Base-by-base conservation (phyloP, 352 stramenopile species). In the Phytopythium boreale region DNA sequence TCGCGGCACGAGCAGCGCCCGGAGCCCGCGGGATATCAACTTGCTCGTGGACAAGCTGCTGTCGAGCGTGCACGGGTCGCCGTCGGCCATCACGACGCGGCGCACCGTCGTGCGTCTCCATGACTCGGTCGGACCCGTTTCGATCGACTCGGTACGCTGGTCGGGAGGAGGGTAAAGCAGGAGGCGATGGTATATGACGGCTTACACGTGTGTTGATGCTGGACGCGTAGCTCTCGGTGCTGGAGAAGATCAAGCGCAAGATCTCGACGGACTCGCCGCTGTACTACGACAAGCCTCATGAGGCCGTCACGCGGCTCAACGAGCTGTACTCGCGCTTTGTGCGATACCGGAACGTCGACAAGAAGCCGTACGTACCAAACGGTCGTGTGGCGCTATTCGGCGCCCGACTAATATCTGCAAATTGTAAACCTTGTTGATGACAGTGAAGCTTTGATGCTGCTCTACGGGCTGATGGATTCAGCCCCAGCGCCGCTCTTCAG, bases 201-300 rank as follows among this genome's bases (percentile, higher is more conserved):
- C 52, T 59, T 14, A 36, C 10, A 5, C 24, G 9, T 37, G 20
- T 14, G 8, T 50, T 26, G 1, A 50, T 50, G 43, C 43, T 46
- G 39, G 4, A 39, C 34, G 7, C 56, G 46, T 52, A 93, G 85
- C 77, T 90, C 17, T 70, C 79, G 9, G 76, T 94, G 27, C 64
- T 95, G 49, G 80, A 89, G 51, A 87, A 92, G 67, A 95, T 95
- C 52, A 90, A 89, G 72, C 74, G 77, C 31, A 87, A 87, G 68
- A 84, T 92, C 24, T 55, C 56, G 29, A 56, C 57, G 20, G 74
- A 92, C 51, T 47, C 70, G 24, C 56, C 69, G 34, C 77, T 79
- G 49, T 79, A 85, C 60, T 77, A 79, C 34, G 61, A 72, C 39
- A 76, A 72, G 2, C 67, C 73, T 0, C 63, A 86, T 3, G 74